Evolutionary conservation across 352 stramenopile genomes (phyloP).

Genomic region (Achlya hypogyna): DNA sequence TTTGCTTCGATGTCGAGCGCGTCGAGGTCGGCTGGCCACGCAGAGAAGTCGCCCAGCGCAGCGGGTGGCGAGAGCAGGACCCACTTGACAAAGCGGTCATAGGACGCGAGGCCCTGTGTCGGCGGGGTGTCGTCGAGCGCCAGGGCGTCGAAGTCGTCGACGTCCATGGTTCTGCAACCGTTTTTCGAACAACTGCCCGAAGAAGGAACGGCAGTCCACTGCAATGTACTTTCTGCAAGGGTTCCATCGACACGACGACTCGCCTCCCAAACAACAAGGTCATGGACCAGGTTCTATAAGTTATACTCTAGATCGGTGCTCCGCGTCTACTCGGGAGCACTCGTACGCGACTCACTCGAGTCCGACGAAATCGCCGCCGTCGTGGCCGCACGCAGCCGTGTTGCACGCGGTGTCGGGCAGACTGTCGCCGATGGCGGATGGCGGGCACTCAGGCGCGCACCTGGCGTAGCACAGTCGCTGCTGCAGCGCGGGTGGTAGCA

Average conservation of each 20-base stretch:
- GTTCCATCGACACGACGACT: too few species aligned
- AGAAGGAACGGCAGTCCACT: too few species aligned
- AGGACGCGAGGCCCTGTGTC: slow-evolving; percentile 7
- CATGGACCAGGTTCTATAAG: background rate
- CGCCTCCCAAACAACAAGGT: too few species aligned
- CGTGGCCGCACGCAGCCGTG: background rate
- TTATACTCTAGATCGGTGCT: background rate
- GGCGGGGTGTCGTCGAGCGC: background rate
- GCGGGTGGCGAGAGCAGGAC: slow-evolving; percentile 3
- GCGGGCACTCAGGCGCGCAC: background rate
- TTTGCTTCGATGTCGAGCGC: background rate
- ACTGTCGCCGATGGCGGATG: background rate
- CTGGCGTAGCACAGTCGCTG: background rate
- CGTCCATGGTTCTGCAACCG: background rate
- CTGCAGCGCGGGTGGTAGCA: background rate
- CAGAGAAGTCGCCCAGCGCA: background rate
- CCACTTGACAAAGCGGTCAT: slow-evolving; percentile 17
- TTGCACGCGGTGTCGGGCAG: slow-evolving; percentile 7
- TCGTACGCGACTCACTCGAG: background rate
- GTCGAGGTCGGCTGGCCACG: slow-evolving; percentile 12
- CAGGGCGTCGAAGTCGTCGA: background rate
- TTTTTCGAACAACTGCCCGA: too few species aligned
- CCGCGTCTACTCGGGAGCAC: too few species aligned
- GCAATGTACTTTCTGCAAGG: too few species aligned
- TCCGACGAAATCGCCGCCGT: background rate